phyloP scores from a whole-genome alignment of 352 stramenopile species.

The Aphanomyces stellatus region DNA sequence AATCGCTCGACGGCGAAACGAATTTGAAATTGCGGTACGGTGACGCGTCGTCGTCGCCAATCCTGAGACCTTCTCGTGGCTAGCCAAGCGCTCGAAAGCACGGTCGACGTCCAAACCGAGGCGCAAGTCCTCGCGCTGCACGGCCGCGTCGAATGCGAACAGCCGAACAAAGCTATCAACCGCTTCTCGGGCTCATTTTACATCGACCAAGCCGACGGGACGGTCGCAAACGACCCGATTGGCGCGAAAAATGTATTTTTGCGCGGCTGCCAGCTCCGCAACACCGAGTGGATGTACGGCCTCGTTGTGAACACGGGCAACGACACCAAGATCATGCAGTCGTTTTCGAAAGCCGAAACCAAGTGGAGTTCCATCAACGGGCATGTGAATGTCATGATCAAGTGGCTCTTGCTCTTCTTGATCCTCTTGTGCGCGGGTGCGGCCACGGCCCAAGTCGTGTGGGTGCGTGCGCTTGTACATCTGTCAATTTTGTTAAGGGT shows the following conservation, averaged over 20 bases:
- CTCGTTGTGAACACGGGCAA: constrained; percentile 82
- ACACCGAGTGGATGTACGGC: constrained; percentile 85
- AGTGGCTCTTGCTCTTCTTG: constrained; percentile 59
- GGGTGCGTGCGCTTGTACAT: constrained; percentile 20
- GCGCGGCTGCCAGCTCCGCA: constrained; percentile 76
- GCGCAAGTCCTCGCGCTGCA: constrained; percentile 25
- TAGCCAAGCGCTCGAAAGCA: constrained; percentile 59
- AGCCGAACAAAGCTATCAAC: constrained; percentile 74
- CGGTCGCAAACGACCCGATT: constrained; percentile 39
- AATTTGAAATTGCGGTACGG: constrained; percentile 85
- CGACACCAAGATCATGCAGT: constrained; percentile 81
- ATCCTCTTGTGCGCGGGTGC: constrained; percentile 45
- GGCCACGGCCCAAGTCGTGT: constrained; percentile 50
- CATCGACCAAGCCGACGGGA: constrained; percentile 25
- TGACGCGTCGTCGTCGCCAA: constrained; percentile 21
- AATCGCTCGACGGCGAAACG: constrained; percentile 82
- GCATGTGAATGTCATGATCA: constrained; percentile 72
- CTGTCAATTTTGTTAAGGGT: neutral
- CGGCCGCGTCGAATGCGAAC: constrained; percentile 54
- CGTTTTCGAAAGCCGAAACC: constrained; percentile 33
- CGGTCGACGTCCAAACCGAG: constrained; percentile 33
- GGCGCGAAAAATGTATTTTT: constrained; percentile 83
- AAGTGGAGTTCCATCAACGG: constrained; percentile 83
- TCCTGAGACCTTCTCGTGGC: neutral
- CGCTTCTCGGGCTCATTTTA: constrained; percentile 66